Evolutionary conservation across 2,329 filamentous ascomycete species (phyloP), one percentile per base, ranked within the genome.

Genomic region (Fusarium cyanostomum): DNA sequence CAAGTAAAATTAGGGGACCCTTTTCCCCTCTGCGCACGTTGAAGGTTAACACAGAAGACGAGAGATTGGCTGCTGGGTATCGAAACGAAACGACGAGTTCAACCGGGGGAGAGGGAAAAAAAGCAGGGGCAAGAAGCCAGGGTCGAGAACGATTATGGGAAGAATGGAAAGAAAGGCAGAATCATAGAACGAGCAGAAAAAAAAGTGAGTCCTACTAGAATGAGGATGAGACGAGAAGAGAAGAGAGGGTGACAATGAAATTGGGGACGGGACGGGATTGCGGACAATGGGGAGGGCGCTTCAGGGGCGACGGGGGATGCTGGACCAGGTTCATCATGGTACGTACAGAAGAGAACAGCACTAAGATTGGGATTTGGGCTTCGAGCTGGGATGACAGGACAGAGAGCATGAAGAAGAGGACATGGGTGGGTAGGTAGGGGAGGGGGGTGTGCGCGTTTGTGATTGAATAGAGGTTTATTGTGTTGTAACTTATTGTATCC

Each of bases 251-350:
- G 65, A 54, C 58, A 65, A 66, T 66, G 59, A 52, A 61, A 45
- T 54, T 58, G 49, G 54, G 38, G 53, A 54, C 41, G 46, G 55
- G 45, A 52, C 48, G 55, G 51, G 56, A 37, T 49, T 37, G 33
- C 38, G 33, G 45, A 37, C 44, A 60, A 59, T 50, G 51, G 50
- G 50, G 62, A 64, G 55, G 37, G 44, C 51, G 59, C 63, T 62
- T 62, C 66, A 64, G 63, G 60, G 63, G 63, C 44, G 63, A 66
- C 63, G 64, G 55, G 55, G 63, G 63, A 66, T 66, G 51, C 39
- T 44, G 44, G 63, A 66, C 63, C 59, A 61, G 63, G 63, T 67
- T 66, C 49, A 66, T 60, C 28, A 48, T 52, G 42, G 60, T 53
- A 63, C 44, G 56, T 49, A 53, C 30, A 54, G 26, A 34, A 54